phyloP scores from a whole-genome alignment of 2,329 filamentous ascomycete genomes.

The Fusarium hainanense region DNA sequence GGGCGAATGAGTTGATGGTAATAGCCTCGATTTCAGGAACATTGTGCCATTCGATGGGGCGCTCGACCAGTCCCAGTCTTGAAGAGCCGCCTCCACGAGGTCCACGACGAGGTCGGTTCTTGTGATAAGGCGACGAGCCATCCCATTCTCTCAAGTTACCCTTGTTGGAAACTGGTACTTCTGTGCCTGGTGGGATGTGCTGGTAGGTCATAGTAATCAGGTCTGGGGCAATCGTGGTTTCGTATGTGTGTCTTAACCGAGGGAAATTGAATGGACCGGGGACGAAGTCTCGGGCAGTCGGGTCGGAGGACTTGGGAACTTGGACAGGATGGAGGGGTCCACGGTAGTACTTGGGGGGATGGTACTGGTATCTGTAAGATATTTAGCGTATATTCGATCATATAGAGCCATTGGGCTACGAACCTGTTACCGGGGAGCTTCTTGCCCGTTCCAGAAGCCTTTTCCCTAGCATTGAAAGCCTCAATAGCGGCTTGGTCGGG shows the following conservation, averaged over 20 bases:
- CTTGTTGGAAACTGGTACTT: slow-evolving; percentile 56
- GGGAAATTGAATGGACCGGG: slow-evolving; percentile 92
- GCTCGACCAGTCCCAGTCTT: slow-evolving; percentile 76
- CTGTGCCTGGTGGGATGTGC: slow-evolving; percentile 83
- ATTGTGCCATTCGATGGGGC: slow-evolving; percentile 82
- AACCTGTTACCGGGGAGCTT: slow-evolving; percentile 62
- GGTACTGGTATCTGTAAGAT: slow-evolving; percentile 86
- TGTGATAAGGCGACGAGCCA: slow-evolving; percentile 91
- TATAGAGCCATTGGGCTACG: slow-evolving; percentile 23
- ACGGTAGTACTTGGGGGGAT: slow-evolving; percentile 92
- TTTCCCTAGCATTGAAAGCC: slow-evolving; percentile 55
- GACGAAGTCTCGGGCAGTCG: slow-evolving; percentile 85
- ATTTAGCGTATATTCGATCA: slow-evolving; percentile 14
- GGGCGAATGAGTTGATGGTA: slow-evolving; percentile 81
- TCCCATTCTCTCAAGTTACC: slow-evolving; percentile 87
- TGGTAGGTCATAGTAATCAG: slow-evolving; percentile 89
- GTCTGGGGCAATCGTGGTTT: slow-evolving; percentile 86
- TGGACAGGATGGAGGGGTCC: slow-evolving; percentile 94
- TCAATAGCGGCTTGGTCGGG: slow-evolving; percentile 54
- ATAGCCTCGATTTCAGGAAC: slow-evolving; percentile 84
- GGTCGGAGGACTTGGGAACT: slow-evolving; percentile 86
- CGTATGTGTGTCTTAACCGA: slow-evolving; percentile 89
- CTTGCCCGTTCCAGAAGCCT: slow-evolving; percentile 49
- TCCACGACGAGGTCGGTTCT: slow-evolving; percentile 85
- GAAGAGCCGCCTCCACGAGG: slow-evolving; percentile 78